These are phyloP conservation scores for Ophiostoma triangulosporum DNA, from an alignment of 2,329 filamentous ascomycete genomes.

Conservation along the genomic window DNA sequence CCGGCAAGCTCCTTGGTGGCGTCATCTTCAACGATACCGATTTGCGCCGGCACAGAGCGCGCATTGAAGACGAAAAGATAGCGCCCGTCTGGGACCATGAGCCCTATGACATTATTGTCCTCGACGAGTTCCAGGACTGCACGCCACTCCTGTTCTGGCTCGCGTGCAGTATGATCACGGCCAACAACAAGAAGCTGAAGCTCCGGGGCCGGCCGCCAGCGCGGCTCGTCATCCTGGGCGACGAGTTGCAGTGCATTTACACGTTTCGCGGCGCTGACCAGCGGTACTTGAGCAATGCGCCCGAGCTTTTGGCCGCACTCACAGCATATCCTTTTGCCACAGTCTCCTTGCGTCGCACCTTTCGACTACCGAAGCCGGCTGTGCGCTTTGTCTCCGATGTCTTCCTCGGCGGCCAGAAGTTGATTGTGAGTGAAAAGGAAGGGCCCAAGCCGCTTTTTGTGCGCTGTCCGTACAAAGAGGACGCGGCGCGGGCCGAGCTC, in stretches of 20 bases:
- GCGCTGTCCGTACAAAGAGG: not conserved
- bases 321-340: not conserved
- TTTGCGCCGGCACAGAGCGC: not conserved
- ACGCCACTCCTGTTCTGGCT: not conserved
- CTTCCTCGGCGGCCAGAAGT: not conserved
- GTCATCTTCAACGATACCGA: not conserved
- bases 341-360: not conserved
- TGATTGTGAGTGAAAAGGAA: not conserved
- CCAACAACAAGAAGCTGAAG: not conserved
- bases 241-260: not conserved
- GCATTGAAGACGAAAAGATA: not conserved
- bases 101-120: not conserved
- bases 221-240: not conserved
- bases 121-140: not conserved
- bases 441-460: not conserved
- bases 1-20: not conserved
- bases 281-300: not conserved
- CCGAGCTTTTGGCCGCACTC: not conserved
- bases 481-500: not conserved
- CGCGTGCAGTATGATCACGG: not conserved
- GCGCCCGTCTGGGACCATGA: not conserved
- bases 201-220: not conserved
- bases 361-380: not conserved
- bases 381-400: not conserved
- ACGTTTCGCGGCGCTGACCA: not conserved